phyloP scores from a whole-genome alignment of 345 rosid genomes.

The Arabidopsis suecica region DNA sequence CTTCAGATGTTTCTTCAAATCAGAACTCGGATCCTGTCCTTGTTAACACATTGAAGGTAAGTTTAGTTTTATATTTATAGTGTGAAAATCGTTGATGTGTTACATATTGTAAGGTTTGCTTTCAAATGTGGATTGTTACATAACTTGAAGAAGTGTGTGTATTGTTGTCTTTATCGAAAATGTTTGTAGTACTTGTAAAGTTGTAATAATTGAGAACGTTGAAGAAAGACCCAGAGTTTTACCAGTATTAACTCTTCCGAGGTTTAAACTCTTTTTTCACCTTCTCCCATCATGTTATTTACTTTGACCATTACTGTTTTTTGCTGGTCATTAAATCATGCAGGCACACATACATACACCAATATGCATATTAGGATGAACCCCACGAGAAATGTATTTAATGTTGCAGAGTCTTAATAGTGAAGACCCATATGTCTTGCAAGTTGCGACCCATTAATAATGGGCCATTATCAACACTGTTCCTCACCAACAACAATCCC shows the following conservation, averaged over 20 bases:
- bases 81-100: background rate
- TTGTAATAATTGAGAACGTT: slow-evolving; percentile 29
- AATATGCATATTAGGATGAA: background rate
- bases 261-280: background rate
- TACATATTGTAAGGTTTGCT: background rate
- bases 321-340: background rate
- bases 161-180: slow-evolving; percentile 36
- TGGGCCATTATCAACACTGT: background rate
- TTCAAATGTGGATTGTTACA: slow-evolving; percentile 15
- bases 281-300: background rate
- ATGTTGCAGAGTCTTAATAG: slow-evolving; percentile 40
- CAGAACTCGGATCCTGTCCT: slow-evolving; percentile 57
- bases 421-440: slow-evolving; percentile 33
- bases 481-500: slow-evolving; percentile 29
- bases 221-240: slow-evolving; percentile 13
- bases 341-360: background rate
- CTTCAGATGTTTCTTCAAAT: slow-evolving; percentile 67
- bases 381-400: slow-evolving; percentile 31
- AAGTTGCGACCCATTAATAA: slow-evolving; percentile 29
- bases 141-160: slow-evolving; percentile 11
- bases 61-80: background rate
- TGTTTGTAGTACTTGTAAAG: slow-evolving; percentile 16
- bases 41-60: slow-evolving; percentile 73
- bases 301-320: slow-evolving; percentile 6
- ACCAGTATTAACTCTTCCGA: background rate